phyloP scores from a whole-genome alignment of 2,329 filamentous ascomycete genomes.

The Hymenoscyphus albidus region DNA sequence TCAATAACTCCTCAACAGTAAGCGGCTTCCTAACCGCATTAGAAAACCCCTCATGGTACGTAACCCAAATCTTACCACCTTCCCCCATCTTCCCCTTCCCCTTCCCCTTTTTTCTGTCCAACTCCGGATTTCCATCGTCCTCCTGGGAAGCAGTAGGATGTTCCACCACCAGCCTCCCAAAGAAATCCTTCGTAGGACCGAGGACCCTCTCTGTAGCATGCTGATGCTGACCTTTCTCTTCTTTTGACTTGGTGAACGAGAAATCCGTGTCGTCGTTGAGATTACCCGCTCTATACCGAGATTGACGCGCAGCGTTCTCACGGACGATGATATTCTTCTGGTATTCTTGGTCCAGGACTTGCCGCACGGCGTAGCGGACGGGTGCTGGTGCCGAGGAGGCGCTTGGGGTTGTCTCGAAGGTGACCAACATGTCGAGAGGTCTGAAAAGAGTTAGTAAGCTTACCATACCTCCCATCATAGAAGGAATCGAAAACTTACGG shows the following conservation, averaged over 20 bases:
- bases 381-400: slow-evolving; percentile 57
- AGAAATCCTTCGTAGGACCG: slow-evolving; percentile 74
- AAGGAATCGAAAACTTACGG: slow-evolving; percentile 57
- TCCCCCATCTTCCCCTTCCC: slow-evolving; percentile 36
- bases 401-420: slow-evolving; percentile 64
- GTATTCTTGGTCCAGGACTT: slow-evolving; percentile 89
- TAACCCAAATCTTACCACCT: slow-evolving; percentile 74
- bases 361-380: slow-evolving; percentile 86
- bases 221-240: slow-evolving; percentile 26
- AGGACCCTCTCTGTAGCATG: slow-evolving; percentile 21
- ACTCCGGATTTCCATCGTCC: slow-evolving; percentile 48
- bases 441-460: slow-evolving; percentile 33
- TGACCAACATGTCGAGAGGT: slow-evolving; percentile 71
- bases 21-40: slow-evolving; percentile 91
- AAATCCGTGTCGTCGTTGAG: slow-evolving; percentile 35
- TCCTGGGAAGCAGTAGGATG: slow-evolving; percentile 40
- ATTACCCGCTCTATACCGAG: slow-evolving; percentile 56
- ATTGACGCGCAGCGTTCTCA: slow-evolving; percentile 62
- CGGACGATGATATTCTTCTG: slow-evolving; percentile 66
- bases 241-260: slow-evolving; percentile 23
- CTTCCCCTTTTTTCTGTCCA: slow-evolving; percentile 44
- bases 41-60: slow-evolving; percentile 83
- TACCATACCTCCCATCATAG: slow-evolving; percentile 1
- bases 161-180: slow-evolving; percentile 65
- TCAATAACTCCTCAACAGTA: slow-evolving; percentile 73